Conservation (phyloP, 2,329 filamentous ascomycete genomes). For the Teratosphaeria viscida region DNA sequence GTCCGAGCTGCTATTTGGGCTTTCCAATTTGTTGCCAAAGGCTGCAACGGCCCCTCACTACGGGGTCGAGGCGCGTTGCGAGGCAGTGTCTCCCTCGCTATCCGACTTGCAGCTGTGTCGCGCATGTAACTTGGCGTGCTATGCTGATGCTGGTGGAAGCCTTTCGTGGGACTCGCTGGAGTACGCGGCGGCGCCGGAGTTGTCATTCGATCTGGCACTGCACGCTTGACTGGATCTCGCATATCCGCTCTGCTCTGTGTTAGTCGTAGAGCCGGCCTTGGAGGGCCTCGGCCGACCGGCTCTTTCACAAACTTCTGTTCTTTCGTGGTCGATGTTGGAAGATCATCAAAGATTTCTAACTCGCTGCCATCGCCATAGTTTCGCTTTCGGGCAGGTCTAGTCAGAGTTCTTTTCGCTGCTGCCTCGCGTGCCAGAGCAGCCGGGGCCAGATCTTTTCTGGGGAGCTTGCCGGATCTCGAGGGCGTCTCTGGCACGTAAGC, state of each 20-base stretch:
- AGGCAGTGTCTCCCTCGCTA: constrained; percentile 47
- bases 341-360: constrained; percentile 84
- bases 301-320: constrained; percentile 78
- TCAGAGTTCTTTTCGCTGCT: constrained; percentile 58
- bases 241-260: constrained; percentile 22
- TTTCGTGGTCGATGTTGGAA: constrained; percentile 72
- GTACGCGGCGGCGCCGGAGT: constrained; percentile 36
- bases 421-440: constrained; percentile 42
- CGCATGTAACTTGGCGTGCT: constrained; percentile 52
- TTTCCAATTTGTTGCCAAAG: constrained; percentile 51
- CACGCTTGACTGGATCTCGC: constrained; percentile 18
- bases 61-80: constrained; percentile 29
- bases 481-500: constrained; percentile 41
- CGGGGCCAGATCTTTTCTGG: constrained; percentile 33
- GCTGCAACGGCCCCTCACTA: constrained; percentile 39
- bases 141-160: constrained; percentile 31
- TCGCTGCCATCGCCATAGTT: constrained; percentile 90
- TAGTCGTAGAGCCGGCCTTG: constrained; percentile 37
- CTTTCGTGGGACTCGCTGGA: constrained; percentile 46
- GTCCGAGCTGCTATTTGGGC: constrained; percentile 42
- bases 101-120: constrained; percentile 56
- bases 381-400: constrained; percentile 56
- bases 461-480: constrained; percentile 29
- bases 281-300: constrained; percentile 57
- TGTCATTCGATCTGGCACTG: constrained; percentile 35